Base-by-base conservation (phyloP, 495 filamentous ascomycete species). In the Talaromyces stipitatus region DNA sequence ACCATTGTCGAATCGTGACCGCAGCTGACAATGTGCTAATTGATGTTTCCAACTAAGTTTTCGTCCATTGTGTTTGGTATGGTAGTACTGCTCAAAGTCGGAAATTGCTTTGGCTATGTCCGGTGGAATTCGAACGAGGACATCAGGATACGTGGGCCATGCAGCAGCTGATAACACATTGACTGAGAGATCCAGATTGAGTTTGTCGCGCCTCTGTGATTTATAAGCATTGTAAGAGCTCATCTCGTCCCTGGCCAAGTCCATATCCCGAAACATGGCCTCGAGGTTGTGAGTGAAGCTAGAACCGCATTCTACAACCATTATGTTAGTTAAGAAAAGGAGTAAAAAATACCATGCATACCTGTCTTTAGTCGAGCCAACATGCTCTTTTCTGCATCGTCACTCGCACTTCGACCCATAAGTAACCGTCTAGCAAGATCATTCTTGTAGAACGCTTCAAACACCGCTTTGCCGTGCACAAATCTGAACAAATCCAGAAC, bases 231-330 rank as follows among this genome's bases (percentile, higher is more conserved):
- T 91, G 73, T 91, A 97, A 0, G 86, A 84, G 4, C 69, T 57
- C 78, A 96, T 91, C 63, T 95, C 90, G 57, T 96, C 92, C 30
- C 84, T 82, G 11, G 86, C 87, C 53, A 97, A 78, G 59, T 96
- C 92, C 69, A 97, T 89, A 64, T 99, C 94, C 65, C 95, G 96
- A 76, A 99, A 97, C 94, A 99, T 99, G 30, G 90, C 88, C 69
- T 99, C 94, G 2, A 99, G 79, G 63, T 99, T 97, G 62, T 96
- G 90, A 1, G 95, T 97, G 66, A 97, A 97, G 60, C 79, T 85
- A 2, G 88, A 85, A 24, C 95, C 95, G 67, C 94, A 97, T 74
- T 97, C 92, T 85, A 41, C 11, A 41, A 18, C 14, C 36, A 14
- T 14, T 14, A 41, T 41, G 56, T 10, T 51, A 2, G 3, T 29